These are phyloP conservation scores for Fomes fomentarius DNA, from an alignment of 1,284 basidiomycete species.

Conservation along the genomic window DNA sequence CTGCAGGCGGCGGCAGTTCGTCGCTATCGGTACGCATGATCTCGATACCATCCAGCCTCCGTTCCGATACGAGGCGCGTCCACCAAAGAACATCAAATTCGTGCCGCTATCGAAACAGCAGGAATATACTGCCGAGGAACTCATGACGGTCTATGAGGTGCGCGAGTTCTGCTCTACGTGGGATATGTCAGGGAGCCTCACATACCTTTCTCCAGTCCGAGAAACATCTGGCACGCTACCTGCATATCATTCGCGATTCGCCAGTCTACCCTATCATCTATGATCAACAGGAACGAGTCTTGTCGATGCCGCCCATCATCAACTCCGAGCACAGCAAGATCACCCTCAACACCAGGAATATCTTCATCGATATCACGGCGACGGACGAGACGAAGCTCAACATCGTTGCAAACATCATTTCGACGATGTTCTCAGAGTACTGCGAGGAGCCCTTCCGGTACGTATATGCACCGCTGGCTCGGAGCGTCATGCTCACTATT, in stretches of 20 bases:
- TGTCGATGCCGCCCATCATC: constrained; percentile 99
- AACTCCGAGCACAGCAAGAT: constrained; percentile 99
- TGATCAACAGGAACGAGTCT: constrained; percentile 83
- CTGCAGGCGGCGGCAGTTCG: constrained; percentile 88
- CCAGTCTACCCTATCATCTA: constrained; percentile 99
- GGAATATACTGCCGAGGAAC: constrained; percentile 78
- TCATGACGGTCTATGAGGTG: constrained; percentile 93
- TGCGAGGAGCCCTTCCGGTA: constrained; percentile 91
- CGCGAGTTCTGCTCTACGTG: constrained; percentile 16
- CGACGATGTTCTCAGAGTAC: constrained; percentile 98
- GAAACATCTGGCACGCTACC: constrained; percentile 88
- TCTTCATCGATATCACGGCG: constrained; percentile 97
- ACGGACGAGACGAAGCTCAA: constrained; percentile 98
- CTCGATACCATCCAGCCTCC: constrained; percentile 87
- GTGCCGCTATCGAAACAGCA: constrained; percentile 81
- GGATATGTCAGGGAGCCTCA: not conserved
- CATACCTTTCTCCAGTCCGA: constrained; percentile 64
- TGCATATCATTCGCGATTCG: constrained; percentile 93
- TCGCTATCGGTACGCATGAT: constrained; percentile 98
- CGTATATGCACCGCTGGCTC: constrained; percentile 34
- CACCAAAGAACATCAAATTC: constrained; percentile 92
- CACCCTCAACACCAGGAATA: constrained; percentile 89
- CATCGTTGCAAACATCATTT: constrained; percentile 93
- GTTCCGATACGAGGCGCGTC: constrained; percentile 90
- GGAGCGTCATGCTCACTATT: not conserved